These are phyloP conservation scores for Ambispora gerdemannii DNA, from an alignment of 192 early-diverging fungal genomes.

Conservation along the genomic window DNA sequence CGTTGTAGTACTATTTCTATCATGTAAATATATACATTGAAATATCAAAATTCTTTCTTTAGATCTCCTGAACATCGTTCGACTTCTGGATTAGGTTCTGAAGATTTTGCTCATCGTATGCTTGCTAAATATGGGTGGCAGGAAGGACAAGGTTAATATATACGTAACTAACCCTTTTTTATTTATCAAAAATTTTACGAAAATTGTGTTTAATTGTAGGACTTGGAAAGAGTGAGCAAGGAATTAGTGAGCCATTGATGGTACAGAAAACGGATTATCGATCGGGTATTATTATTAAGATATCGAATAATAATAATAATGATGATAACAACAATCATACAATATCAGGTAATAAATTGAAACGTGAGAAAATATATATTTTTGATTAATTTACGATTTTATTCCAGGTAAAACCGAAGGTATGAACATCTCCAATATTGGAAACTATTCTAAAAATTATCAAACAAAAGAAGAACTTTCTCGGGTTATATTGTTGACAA, in stretches of 20 bases:
- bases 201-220: too few relatives aligned
- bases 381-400: background rate
- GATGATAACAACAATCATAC: too few relatives aligned
- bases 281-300: conserved; percentile 36
- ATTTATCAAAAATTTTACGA: background rate
- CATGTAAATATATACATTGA: too few relatives aligned
- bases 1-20: too few relatives aligned
- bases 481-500: conserved; percentile 60
- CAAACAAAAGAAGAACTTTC: conserved; percentile 31
- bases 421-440: background rate
- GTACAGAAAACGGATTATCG: conserved; percentile 38
- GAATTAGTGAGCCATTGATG: conserved; percentile 38
- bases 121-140: conserved; percentile 45
- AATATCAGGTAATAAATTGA: too few relatives aligned
- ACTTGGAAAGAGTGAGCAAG: conserved; percentile 39
- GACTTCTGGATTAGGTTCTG: background rate
- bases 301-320: conserved; percentile 14
- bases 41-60: background rate
- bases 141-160: conserved; percentile 38
- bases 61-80: conserved; percentile 12
- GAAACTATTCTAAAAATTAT: background rate
- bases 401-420: background rate
- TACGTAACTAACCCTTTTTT: background rate
- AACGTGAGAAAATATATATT: too few relatives aligned
- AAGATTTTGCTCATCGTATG: conserved; percentile 35